Evolutionary conservation across 2,329 filamentous ascomycete species (phyloP), one percentile per base, ranked within the genome.

Genomic region (Fusarium caatingaense): DNA sequence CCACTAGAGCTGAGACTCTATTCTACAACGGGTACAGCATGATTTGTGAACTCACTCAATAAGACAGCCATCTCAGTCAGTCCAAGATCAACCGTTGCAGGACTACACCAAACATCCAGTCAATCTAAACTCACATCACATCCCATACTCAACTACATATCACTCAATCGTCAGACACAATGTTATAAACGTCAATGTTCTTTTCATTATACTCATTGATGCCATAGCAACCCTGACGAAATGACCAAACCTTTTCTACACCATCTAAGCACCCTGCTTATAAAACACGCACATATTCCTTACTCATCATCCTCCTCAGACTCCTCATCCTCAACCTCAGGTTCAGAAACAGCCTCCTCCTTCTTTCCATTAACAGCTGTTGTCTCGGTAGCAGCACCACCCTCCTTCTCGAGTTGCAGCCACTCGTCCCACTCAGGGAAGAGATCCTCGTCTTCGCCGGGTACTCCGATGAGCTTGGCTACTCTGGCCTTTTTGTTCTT

Each of bases 401-500:
- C 92, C 74, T 94, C 90, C 63, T 86, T 88, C 83, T 98, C 96
- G 67, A 97, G 78, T 76, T 87, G 86, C 73, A 98, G 78, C 84
- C 93, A 98, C 80, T 96, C 92, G 7, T 97, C 92, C 96, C 96
- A 99, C 76, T 98, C 93, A 0, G 95, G 95, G 83, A 99, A 99
- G 73, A 99, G 86, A 5, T 97, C 94, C 42, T 92, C 92, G 64
- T 94, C 93, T 73, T 92, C 91, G 0, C 89, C 92, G 0, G 96
- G 96, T 0, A 93, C 87, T 65, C 92, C 95, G 56, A 99, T 87
- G 53, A 94, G 85, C 82, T 95, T 92, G 13, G 92, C 89, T 6
- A 98, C 92, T 72, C 96, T 93, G 13, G 86, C 88, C 85, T 97
- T 97, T 79, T 95, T 95, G 56, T 86, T 87, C 82, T 93, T 93